These are phyloP conservation scores for Paramyrothecium roridum DNA, from an alignment of 2,329 filamentous ascomycete genomes.

Conservation along the genomic window DNA sequence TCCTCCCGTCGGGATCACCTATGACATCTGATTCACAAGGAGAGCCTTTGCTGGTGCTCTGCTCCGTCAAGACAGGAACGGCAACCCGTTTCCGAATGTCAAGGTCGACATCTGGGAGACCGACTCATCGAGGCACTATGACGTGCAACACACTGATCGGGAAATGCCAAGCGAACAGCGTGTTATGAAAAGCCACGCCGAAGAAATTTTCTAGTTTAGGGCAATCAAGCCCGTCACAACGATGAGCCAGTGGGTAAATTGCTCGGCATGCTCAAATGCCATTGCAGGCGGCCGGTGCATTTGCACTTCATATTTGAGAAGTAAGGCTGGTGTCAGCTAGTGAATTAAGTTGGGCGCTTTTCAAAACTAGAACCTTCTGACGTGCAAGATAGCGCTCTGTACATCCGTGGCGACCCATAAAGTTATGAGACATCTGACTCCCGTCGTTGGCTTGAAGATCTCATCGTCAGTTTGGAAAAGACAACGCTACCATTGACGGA, in stretches of 20 bases:
- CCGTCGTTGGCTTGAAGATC: constrained; percentile 86
- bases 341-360: constrained; percentile 61
- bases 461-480: constrained; percentile 59
- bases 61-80: constrained; percentile 60
- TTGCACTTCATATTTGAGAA: constrained; percentile 91
- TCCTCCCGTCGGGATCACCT: constrained; percentile 44
- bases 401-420: constrained; percentile 74
- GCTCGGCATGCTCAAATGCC: constrained; percentile 63
- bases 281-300: constrained; percentile 73
- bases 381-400: constrained; percentile 59
- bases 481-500: constrained; percentile 56
- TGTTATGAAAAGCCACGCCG: constrained; percentile 20
- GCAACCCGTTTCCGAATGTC: constrained; percentile 56
- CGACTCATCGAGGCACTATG: constrained; percentile 70
- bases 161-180: constrained; percentile 32
- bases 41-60: constrained; percentile 63
- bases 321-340: constrained; percentile 71
- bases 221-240: constrained; percentile 76
- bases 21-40: constrained; percentile 66
- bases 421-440: constrained; percentile 80
- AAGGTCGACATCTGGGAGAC: constrained; percentile 80
- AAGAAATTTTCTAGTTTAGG: constrained; percentile 66
- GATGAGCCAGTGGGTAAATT: constrained; percentile 80
- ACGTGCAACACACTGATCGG: constrained; percentile 66
- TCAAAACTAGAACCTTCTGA: not conserved